Conservation (phyloP, 192 early-diverging fungal genomes). For the Linnemannia elongata region DNA sequence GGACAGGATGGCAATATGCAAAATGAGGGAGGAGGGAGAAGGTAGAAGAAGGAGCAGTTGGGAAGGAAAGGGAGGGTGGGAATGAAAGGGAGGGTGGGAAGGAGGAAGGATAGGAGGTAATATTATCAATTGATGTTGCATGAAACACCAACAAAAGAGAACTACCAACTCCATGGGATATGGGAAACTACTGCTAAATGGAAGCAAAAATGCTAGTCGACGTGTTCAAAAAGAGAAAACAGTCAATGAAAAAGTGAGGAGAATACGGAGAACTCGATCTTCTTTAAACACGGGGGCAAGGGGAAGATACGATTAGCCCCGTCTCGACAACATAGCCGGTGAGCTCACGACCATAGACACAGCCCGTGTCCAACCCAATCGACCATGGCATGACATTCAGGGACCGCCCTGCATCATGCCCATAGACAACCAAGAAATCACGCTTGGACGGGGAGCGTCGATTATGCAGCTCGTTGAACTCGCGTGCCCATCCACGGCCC, state of each 20-base stretch:
- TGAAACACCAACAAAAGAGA: background rate
- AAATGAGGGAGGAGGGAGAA: background rate
- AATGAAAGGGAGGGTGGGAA: background rate
- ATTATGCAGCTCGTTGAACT: slow-evolving; percentile 56
- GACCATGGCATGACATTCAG: slow-evolving; percentile 68
- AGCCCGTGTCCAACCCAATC: slow-evolving; percentile 78
- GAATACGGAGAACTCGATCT: background rate
- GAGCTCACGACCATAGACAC: slow-evolving; percentile 75
- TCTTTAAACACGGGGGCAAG: slow-evolving; percentile 12
- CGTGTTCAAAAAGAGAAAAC: background rate
- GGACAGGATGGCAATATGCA: background rate
- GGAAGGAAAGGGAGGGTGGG: background rate
- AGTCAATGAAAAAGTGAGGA: background rate
- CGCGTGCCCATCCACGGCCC: slow-evolving; percentile 58
- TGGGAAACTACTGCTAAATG: background rate
- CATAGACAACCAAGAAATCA: slow-evolving; percentile 70
- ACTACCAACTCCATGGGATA: background rate
- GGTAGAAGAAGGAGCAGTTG: too few relatives aligned
- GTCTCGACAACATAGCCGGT: slow-evolving; percentile 62
- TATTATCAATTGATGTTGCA: background rate
- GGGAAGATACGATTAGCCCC: slow-evolving; percentile 20
- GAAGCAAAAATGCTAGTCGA: background rate
- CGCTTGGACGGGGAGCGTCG: slow-evolving; percentile 28
- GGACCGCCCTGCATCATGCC: slow-evolving; percentile 75
- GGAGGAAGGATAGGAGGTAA: background rate